phyloP scores from a whole-genome alignment of 2,329 filamentous ascomycete species.

The Monosporascus cannonballus region DNA sequence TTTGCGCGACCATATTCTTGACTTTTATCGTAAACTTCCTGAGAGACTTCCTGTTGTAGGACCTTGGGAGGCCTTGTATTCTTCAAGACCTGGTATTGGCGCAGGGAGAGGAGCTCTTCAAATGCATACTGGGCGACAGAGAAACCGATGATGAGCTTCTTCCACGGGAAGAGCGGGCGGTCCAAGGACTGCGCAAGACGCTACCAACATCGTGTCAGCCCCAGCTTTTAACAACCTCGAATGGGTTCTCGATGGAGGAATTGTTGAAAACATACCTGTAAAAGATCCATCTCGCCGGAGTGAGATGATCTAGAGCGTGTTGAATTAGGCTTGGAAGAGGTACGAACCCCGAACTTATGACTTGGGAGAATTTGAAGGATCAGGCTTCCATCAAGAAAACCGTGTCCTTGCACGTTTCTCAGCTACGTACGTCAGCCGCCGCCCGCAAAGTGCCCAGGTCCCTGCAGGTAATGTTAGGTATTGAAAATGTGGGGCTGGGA shows the following conservation, averaged over 20 bases:
- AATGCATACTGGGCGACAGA: conserved; percentile 86
- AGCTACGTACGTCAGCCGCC: background rate
- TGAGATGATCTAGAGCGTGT: conserved; percentile 4
- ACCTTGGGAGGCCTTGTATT: conserved; percentile 77
- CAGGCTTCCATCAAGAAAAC: conserved; percentile 11
- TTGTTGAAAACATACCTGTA: conserved; percentile 24
- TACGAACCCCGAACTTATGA: background rate
- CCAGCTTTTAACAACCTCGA: conserved; percentile 5
- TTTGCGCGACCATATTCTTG: conserved; percentile 96
- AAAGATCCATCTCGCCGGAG: conserved; percentile 25
- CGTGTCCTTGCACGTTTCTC: conserved; percentile 13
- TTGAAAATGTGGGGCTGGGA: background rate
- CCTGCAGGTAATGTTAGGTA: background rate
- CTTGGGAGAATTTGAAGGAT: conserved; percentile 1
- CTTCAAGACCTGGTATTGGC: conserved; percentile 84
- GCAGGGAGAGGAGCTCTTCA: conserved; percentile 81
- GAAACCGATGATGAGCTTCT: conserved; percentile 91
- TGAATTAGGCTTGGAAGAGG: background rate
- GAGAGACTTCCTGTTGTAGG: conserved; percentile 78
- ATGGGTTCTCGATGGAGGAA: conserved; percentile 10
- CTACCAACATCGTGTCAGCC: conserved; percentile 29
- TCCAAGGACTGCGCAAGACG: conserved; percentile 81
- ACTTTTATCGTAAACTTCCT: conserved; percentile 89
- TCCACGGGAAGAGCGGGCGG: conserved; percentile 93
- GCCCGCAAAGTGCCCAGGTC: background rate